Base-by-base conservation (phyloP, 306 rosid genomes). In the Trifolium subterraneum region DNA sequence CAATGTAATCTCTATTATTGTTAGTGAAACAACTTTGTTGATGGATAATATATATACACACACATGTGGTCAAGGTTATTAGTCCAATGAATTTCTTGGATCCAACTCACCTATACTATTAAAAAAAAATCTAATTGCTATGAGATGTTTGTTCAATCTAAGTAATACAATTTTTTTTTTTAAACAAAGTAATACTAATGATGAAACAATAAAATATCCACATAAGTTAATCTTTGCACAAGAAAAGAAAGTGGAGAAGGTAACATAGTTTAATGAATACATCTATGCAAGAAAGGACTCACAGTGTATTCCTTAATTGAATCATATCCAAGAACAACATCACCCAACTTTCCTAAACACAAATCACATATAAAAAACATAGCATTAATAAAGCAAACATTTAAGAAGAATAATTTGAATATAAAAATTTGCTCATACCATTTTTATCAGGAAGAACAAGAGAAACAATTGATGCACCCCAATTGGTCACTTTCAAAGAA, bases 271-370 rank as follows among this genome's bases (percentile, higher is more conserved):
- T 44, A 14, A 41, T 7, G 20, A 62, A 31, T 51, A 69, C 8
- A 51, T 42, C 1, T 8, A 13, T 38, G 18, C 7, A 75, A 23
- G 0, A 67, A 1, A 3, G 1, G 7, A 15, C 82, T 79, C 56
- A 84, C 87, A 10, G 41, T 72, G 68, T 92, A 92, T 35, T 87
- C 88, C 38, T 85, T 76, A 61, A 88, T 4, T 68, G 98, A 84
- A 80, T 90, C 81, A 63, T 88, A 92, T 59, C 96, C 98, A 64
- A 92, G 94, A 86, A 88, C 81, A 58, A 90, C 80, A 90, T 92
- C 96, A 58, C 74, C 91, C 61, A 87, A 75, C 70, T 88, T 88
- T 75, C 94, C 98, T 92, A 74, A 6, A 82, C 15, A 71, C 45
- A 76, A 20, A 66, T 38, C 55, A 70, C 54, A 71, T 25, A 47